phyloP scores from a whole-genome alignment of 2,329 filamentous ascomycete species.

The Ophiostoma piceae region DNA sequence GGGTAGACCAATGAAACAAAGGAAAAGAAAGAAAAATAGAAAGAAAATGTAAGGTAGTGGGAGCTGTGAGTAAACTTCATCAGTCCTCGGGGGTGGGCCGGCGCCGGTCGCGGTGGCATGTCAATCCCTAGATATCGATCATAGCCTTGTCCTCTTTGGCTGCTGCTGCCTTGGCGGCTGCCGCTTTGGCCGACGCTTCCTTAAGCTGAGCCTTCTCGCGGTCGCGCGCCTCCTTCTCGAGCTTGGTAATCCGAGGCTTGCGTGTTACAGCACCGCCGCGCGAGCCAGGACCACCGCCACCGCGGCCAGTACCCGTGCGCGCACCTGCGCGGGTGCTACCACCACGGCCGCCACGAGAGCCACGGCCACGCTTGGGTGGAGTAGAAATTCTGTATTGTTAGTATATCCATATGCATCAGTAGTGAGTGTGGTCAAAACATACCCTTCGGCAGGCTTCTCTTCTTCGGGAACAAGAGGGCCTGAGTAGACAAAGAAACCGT shows the following conservation, averaged over 20 bases:
- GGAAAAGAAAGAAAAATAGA: not conserved
- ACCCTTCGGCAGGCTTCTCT: constrained; percentile 61
- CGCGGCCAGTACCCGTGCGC: constrained; percentile 23
- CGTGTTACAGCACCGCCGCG: constrained; percentile 61
- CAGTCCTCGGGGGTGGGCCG: not conserved
- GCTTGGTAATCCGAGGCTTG: constrained; percentile 82
- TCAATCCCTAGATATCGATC: constrained; percentile 19
- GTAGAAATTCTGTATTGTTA: constrained; percentile 57
- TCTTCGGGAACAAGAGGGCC: constrained; percentile 84
- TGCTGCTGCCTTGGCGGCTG: constrained; percentile 17
- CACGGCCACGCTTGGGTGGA: constrained; percentile 62
- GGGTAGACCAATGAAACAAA: not conserved
- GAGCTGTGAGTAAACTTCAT: too few species aligned
- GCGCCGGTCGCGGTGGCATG: not conserved
- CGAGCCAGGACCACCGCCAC: constrained; percentile 55
- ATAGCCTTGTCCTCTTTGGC: constrained; percentile 26
- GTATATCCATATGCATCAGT: not conserved
- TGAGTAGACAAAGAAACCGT: constrained; percentile 97
- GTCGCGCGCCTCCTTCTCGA: constrained; percentile 70
- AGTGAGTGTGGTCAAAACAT: constrained; percentile 34
- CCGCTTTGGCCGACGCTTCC: constrained; percentile 19
- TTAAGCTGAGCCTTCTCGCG: constrained; percentile 68
- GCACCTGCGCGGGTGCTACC: constrained; percentile 48
- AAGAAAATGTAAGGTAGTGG: not conserved
- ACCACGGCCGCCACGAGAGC: constrained; percentile 41